Base-by-base conservation (phyloP, 352 stramenopile species). In the Saprolegnia parasitica region DNA sequence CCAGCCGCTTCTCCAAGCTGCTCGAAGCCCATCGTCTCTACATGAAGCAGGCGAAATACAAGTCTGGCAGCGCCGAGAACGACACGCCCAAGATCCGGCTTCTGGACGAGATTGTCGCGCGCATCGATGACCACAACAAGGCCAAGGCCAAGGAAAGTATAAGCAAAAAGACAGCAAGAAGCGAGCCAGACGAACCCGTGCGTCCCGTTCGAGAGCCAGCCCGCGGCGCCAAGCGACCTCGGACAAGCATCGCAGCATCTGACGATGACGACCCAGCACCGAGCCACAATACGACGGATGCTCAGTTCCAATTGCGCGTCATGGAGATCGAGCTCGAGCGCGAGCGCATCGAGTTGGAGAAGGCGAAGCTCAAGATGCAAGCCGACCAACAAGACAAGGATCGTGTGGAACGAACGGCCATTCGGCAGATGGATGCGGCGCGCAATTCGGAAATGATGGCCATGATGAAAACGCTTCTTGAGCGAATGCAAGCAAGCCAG, bases 281-380 rank as follows among this genome's bases (percentile, higher is more conserved):
- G 15, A 46, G 8, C 39, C 8, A 15, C 39, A 46, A 46, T 8
- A 46, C 8, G 15, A 46, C 8, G 39, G 39, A 46, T 15, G 8
- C 15, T 15, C 39, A 46, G 39, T 16, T 15, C 39, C 39, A 91
- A 68, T n/a, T n/a, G n/a, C n/a, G n/a, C n/a, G n/a, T n/a, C n/a
- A n/a, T n/a, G n/a, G 81, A 89, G 47, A 78, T 93, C 4, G 76
- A 81, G 40, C 73, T 93, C 35, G 82, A 91, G 47, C 85, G 80
- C 46, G 81, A 93, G 67, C 79, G 80, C 0, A 71, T 93, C 21
- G 83, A 87, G 62, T 91, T 91, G 55, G 81, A 89, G 20, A 90
- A 89, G 56, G 64, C 75, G 56, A 81, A 81, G 46, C 89, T 90
- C 66, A 84, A 89, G 65, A 90, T 89, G 65, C 77, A 91, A 67